Conservation (phyloP, 352 stramenopile species). For the Hyaloperonospora arabidopsidis region DNA sequence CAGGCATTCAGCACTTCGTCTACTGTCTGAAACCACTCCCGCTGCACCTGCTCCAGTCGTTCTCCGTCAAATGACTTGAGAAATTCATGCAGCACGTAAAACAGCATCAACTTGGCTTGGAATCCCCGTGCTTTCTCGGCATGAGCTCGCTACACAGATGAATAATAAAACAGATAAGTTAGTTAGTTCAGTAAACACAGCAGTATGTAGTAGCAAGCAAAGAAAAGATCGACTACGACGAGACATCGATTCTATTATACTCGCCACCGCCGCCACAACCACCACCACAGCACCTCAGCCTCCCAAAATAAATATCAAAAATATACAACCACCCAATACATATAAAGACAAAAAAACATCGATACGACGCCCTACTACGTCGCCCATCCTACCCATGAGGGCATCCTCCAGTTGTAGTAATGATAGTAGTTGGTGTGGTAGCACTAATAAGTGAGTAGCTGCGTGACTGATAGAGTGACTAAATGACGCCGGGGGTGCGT, state of each 20-base stretch:
- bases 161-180: neutral
- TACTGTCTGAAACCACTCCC: constrained; percentile 74
- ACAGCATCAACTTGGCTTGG: constrained; percentile 78
- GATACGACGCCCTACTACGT: no score
- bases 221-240: constrained; percentile 2
- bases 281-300: constrained; percentile 11
- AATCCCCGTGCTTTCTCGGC: constrained; percentile 54
- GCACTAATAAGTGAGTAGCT: neutral
- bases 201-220: constrained; percentile 11
- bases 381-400: no score
- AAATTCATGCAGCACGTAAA: constrained; percentile 85
- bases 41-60: constrained; percentile 46
- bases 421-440: no score
- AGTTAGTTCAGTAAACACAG: constrained; percentile 14
- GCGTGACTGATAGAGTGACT: neutral
- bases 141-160: constrained; percentile 37
- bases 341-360: no score
- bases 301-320: neutral
- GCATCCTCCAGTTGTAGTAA: no score
- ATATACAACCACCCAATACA: neutral
- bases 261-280: constrained; percentile 9
- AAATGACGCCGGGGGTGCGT: neutral
- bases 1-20: constrained; percentile 71
- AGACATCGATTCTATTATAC: constrained; percentile 30
- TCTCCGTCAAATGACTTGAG: constrained; percentile 72